Evolutionary conservation across 2,329 filamentous ascomycete species (phyloP).

Genomic region (Chlorencoelia australis): DNA sequence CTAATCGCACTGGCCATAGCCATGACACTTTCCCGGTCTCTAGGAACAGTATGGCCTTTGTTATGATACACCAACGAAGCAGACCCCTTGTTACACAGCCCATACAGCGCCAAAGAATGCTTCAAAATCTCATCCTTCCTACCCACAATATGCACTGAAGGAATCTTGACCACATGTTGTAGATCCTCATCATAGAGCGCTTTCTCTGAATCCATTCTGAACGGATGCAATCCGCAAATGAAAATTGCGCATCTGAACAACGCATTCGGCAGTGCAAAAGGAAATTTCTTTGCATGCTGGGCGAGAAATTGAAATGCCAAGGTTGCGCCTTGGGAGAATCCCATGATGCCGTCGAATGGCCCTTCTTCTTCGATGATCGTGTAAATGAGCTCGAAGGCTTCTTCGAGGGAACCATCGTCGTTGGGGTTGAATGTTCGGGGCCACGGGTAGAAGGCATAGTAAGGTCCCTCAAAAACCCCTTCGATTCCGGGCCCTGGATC

Average conservation of each 20-base stretch:
- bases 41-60: constrained; percentile 53
- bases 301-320: constrained; percentile 44
- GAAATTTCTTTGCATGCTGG: constrained; percentile 36
- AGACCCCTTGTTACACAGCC: constrained; percentile 51
- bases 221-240: constrained; percentile 43
- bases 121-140: constrained; percentile 52
- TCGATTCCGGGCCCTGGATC: no score
- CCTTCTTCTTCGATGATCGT: constrained; percentile 36
- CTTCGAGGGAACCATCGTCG: constrained; percentile 7
- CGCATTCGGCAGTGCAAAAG: constrained; percentile 21
- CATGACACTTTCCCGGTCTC: constrained; percentile 32
- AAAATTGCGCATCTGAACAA: constrained; percentile 38
- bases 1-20: no score
- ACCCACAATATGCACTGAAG: constrained; percentile 42
- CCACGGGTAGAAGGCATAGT: no score
- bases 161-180: constrained; percentile 40
- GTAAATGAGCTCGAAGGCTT: constrained; percentile 17
- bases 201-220: constrained; percentile 35
- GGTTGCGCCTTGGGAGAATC: constrained; percentile 51
- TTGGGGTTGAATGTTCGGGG: no score
- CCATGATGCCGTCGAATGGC: constrained; percentile 44
- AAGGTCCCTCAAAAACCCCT: no score
- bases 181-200: constrained; percentile 42
- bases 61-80: constrained; percentile 55
- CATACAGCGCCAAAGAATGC: constrained; percentile 52